A percentile compares a stretch with the other conserved stretches of the same genome.
Conservation (phyloP, 805 yeast genomes). For the Blastobotrys peoriensis region DNA sequence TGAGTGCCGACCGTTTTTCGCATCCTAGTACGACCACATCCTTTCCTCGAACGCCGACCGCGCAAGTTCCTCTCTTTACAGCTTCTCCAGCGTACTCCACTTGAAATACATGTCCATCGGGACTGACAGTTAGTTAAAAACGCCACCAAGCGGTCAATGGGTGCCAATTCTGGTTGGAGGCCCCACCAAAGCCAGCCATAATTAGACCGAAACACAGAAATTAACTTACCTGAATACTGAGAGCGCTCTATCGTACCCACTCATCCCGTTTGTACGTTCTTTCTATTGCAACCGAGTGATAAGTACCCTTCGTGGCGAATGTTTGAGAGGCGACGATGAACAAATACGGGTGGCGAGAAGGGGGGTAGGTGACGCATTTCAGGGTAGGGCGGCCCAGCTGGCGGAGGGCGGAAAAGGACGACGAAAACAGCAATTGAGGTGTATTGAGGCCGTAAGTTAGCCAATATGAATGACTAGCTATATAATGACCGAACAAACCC, state of each 20-base stretch:
- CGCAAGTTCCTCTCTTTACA: conserved; percentile 96
- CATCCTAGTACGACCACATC: conserved; percentile 90
- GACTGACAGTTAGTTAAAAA: too few relatives aligned
- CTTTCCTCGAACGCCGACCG: conserved; percentile 92
- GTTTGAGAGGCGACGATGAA: not conserved
- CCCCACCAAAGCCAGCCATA: too few relatives aligned
- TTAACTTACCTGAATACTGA: conserved; percentile 85
- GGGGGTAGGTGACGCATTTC: not conserved
- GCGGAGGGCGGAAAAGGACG: not conserved
- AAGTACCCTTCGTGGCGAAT: not conserved
- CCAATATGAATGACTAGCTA: too few relatives aligned
- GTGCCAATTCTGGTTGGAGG: conserved; percentile 7
- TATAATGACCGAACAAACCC: too few relatives aligned
- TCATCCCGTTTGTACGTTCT: conserved; percentile 47
- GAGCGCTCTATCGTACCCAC: conserved; percentile 98
- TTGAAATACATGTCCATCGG: conserved; percentile 98
- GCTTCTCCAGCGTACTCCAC: conserved; percentile 98
- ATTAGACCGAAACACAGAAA: conserved; percentile 6
- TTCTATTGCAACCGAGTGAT: not conserved
- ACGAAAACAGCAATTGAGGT: too few relatives aligned
- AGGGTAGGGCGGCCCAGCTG: not conserved
- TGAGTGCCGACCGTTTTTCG: conserved; percentile 91
- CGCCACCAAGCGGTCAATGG: too few relatives aligned
- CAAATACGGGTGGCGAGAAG: not conserved
- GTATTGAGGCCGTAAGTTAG: too few relatives aligned